Evolutionary conservation across 345 rosid genomes (phyloP), one percentile per base, ranked within the genome.

Genomic region (Barbarea vulgaris): DNA sequence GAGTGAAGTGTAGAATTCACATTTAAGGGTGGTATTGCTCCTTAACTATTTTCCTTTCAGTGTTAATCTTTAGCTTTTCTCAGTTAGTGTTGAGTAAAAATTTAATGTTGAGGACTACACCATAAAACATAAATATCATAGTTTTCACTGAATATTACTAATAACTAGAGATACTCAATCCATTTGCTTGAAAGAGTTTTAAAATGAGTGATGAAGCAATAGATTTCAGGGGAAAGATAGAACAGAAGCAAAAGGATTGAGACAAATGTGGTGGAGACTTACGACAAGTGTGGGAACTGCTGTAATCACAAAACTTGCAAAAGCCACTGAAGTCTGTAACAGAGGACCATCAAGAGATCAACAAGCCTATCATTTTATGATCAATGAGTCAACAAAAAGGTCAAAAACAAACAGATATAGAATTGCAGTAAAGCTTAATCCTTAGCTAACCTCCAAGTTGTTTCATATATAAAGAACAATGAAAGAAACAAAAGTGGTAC

Each of bases 311-410:
- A 95, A 79, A 81, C 96, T 83, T 47, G 90, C 81, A 81, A 94
- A 87, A 25, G 98, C 96, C 64, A 91, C 80, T 41, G 87, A 86
- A 67, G 97, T 85, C 97, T 94, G 97, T 84, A 84, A 11, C 65
- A 37, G 21, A 66, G 17, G 11, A 37, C 55, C 48, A 66, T 72
- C 30, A 75, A 48, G 24, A 63, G 11, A 66, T 74, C 57, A 82
- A 62, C 65, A 42, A 65, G 54, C 21, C 12, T 15, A 70, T 0
- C 34, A 25, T 52, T 68, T 24, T n/a, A n/a, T 6, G 4, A 68
- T 54, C 33, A 31, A n/a, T 25, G 19, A 68, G 28, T 24, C 14
- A 47, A 66, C 65, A 70, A 64, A 55, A 18, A 13, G 4, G 12
- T 31, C n/a, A 48, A 41, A 6, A 7, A 41, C 0, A 44, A 44